Base-by-base conservation (phyloP, 1,139 yeast genomes). In the Saccharomyces hybrid region DNA sequence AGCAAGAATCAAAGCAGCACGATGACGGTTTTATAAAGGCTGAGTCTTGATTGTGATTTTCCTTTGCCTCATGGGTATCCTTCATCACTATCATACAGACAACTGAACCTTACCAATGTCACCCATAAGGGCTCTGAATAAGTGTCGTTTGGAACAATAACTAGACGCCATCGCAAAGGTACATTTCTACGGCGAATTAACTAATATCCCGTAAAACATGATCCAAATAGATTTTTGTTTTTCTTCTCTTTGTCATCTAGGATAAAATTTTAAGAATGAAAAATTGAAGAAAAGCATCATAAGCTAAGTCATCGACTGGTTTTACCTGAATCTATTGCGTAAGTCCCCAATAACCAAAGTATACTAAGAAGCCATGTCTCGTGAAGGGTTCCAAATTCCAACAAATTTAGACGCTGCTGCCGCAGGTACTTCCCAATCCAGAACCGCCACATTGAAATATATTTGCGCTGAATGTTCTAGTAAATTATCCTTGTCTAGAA, bases 401-500 rank as follows among this genome's bases (percentile, higher is more conserved):
- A 82, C 87, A 57, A 86, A 90, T 59, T 80, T 88, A 66, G 81
- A 80, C 57, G 77, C 77, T 28, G 86, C 91, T 50, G 89, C 89
- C 31, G 81, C 86, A 14, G 88, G 88, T 61, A 73, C 82, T 56
- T 77, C 82, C 54, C 75, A 84, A 54, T 79, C 89, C 63, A 85
- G 86, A 75, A 84, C 84, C 69, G 83, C 85, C 67, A 96, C 97
- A 54, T 95, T 90, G 63, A 87, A 86, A 67, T 93, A 93, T 74
- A 84, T 90, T 71, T 93, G 99, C 74, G 97, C 98, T 50, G 95
- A 90, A 76, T 93, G 99, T 74, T 96, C 97, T 11, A 83, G 93
- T 56, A 84, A 86, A 53, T 87, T 91, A 64, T 83, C 96, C 5
- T 81, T 93, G 65, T 86, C 91, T 56, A 89, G 93, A 75, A 89